Percentiles rank a stretch among this genome's conserved stretches.
These are phyloP conservation scores for Picea sitchensis DNA, from an alignment of 75 land plant genomes.

Conservation along the genomic window DNA sequence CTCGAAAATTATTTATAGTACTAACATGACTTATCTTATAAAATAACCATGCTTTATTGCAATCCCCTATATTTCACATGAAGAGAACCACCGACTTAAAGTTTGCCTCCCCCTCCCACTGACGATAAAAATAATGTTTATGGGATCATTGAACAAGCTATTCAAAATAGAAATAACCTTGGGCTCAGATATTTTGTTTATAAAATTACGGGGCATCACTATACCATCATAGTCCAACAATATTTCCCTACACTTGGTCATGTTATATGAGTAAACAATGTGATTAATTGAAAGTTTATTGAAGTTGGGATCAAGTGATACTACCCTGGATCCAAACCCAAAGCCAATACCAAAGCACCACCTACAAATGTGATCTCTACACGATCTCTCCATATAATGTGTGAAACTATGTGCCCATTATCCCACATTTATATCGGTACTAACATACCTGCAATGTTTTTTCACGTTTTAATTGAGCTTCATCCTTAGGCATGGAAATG, in stretches of 20 bases:
- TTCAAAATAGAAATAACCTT: no score
- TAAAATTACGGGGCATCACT: no score
- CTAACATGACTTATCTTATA: constrained; percentile 28
- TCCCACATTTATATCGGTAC: constrained; percentile 57
- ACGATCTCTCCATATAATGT: constrained; percentile 57
- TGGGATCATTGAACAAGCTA: no score
- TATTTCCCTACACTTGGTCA: constrained; percentile 56
- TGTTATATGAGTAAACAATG: constrained; percentile 62
- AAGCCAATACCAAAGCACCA: constrained; percentile 78
- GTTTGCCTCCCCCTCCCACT: no score
- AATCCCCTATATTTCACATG: no score
- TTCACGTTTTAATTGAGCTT: constrained; percentile 59
- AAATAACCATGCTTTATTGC: constrained; percentile 33
- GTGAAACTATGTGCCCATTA: constrained; percentile 73
- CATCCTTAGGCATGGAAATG: constrained; percentile 38
- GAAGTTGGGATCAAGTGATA: constrained; percentile 66
- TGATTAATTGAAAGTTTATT: constrained; percentile 63
- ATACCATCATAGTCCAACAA: constrained; percentile 60
- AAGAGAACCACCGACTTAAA: no score
- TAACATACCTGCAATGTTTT: constrained; percentile 70
- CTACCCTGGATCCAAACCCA: constrained; percentile 63
- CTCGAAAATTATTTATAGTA: neutral
- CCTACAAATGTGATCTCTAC: constrained; percentile 55
- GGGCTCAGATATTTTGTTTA: no score
- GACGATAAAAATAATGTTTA: no score